These are phyloP conservation scores for Peronospora farinosa DNA, from an alignment of 352 stramenopile genomes.

Conservation along the genomic window DNA sequence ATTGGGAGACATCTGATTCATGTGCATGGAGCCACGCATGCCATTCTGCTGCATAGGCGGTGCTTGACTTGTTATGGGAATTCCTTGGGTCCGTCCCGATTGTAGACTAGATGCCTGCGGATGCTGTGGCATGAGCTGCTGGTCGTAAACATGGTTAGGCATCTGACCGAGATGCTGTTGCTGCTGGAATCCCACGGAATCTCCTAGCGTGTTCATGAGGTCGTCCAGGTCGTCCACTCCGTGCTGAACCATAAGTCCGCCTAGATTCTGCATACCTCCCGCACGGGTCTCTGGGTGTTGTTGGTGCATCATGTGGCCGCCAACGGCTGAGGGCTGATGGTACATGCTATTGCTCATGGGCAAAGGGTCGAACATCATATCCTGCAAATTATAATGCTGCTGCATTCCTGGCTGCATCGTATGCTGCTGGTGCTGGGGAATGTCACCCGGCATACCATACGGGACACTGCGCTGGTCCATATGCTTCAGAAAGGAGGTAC, in stretches of 20 bases:
- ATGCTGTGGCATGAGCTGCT: conserved; percentile 40
- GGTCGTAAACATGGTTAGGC: conserved; percentile 52
- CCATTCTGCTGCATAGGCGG: conserved; percentile 32
- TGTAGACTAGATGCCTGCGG: conserved; percentile 28
- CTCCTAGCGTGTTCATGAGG: conserved; percentile 55
- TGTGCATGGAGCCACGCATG: conserved; percentile 26
- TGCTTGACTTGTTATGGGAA: conserved; percentile 26
- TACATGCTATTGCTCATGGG: conserved; percentile 57
- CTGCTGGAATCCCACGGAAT: conserved; percentile 38
- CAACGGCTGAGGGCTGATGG: conserved; percentile 23
- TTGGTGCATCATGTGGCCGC: conserved; percentile 33
- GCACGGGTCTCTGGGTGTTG: conserved; percentile 40
- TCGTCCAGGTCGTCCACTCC: conserved; percentile 68
- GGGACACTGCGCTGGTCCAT: conserved; percentile 60
- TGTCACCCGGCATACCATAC: conserved; percentile 55
- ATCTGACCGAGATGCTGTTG: conserved; percentile 52
- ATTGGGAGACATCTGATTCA: conserved; percentile 29
- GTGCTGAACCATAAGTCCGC: conserved; percentile 40
- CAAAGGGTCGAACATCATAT: conserved; percentile 75
- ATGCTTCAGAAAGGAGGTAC: conserved; percentile 24
- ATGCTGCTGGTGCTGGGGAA: conserved; percentile 29
- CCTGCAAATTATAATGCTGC: conserved; percentile 59
- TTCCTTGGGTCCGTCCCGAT: conserved; percentile 21
- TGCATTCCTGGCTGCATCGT: conserved; percentile 10
- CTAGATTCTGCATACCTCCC: conserved; percentile 21